Evolutionary conservation across 176 grass and related monocot genomes (phyloP), one percentile per base, ranked within the genome.

Genomic region (Carex cristatella): DNA sequence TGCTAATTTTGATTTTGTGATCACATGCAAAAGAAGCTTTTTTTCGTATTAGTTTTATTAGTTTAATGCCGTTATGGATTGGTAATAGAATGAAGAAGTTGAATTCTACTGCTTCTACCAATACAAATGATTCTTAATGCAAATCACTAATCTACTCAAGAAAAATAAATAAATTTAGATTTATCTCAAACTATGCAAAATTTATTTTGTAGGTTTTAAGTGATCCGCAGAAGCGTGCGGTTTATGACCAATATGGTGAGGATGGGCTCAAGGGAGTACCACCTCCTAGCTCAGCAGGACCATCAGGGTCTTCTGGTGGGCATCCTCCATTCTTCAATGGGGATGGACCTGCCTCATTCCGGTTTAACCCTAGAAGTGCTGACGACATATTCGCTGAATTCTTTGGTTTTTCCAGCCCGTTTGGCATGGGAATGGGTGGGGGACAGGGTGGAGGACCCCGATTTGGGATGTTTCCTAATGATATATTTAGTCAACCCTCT

Each of bases 341-440:
- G 58, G 85, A 87, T 28, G 75, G 85, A 0, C 84, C 90, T 1
- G 66, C 84, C 11, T 23, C 55, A 32, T 97, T 92, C 86, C 88
- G 23, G 46, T 97, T 94, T 86, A 93, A 96, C 38, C 86, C 89
- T 61, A 90, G 91, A 28, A 97, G 70, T 10, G 89, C 91, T 5
- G 90, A 94, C 0, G 91, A 97, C 49, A 91, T 97, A 56, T 97
- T 97, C 61, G 91, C 91, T 0, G 91, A 97, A 83, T 97, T 97
- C 79, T 97, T 97, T 33, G 94, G 94, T 55, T 90, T 91, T 71
- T 81, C 87, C 1, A 87, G 91, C 54, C 88, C 88, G 31, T 92
- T 90, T 86, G 55, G 81, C 59, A 89, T 84, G 76, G 87, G 92
- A 56, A 78, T 84, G 13, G 83, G 75, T 33, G 87, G 83, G 10